Conservation (phyloP, 1,139 yeast genomes). For the Meyerozyma smithsonii region DNA sequence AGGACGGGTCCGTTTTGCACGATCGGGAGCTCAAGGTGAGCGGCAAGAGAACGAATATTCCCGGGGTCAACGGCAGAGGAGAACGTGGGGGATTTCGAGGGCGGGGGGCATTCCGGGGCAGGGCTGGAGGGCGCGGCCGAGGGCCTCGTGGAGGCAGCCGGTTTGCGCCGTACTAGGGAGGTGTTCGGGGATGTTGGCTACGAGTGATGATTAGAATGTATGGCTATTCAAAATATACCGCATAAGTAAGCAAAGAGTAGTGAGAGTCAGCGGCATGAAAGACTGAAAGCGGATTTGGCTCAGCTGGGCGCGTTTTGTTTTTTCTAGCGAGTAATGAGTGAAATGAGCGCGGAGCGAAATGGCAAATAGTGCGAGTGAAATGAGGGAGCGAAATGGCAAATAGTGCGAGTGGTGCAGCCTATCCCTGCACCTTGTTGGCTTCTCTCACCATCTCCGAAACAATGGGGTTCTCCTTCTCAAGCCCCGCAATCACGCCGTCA, state of each 20-base stretch:
- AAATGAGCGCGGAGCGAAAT: too few species aligned
- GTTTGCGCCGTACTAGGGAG: slow-evolving; percentile 1
- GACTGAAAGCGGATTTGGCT: too few species aligned
- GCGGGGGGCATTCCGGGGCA: slow-evolving; percentile 11
- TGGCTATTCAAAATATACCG: too few species aligned
- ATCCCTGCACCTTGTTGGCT: background rate
- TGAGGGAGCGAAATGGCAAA: too few species aligned
- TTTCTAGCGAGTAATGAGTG: too few species aligned
- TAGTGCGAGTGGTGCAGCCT: too few species aligned
- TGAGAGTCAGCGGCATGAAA: too few species aligned
- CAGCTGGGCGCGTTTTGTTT: too few species aligned
- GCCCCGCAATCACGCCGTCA: slow-evolving; percentile 50
- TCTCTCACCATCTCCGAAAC: slow-evolving; percentile 2
- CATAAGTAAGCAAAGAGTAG: too few species aligned
- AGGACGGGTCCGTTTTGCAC: slow-evolving; percentile 62
- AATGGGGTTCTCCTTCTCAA: slow-evolving; percentile 13
- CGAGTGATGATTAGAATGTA: too few species aligned
- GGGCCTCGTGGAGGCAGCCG: slow-evolving; percentile 14
- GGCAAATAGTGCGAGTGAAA: too few species aligned
- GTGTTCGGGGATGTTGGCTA: too few species aligned
- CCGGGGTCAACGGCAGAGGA: slow-evolving; percentile 46
- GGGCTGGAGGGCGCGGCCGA: slow-evolving; percentile 14
- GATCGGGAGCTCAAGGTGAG: slow-evolving; percentile 68
- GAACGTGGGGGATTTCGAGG: slow-evolving; percentile 33
- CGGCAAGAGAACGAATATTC: slow-evolving; percentile 77